Conservation (phyloP, 2,329 filamentous ascomycete genomes). For the Epichloe hybrida region DNA sequence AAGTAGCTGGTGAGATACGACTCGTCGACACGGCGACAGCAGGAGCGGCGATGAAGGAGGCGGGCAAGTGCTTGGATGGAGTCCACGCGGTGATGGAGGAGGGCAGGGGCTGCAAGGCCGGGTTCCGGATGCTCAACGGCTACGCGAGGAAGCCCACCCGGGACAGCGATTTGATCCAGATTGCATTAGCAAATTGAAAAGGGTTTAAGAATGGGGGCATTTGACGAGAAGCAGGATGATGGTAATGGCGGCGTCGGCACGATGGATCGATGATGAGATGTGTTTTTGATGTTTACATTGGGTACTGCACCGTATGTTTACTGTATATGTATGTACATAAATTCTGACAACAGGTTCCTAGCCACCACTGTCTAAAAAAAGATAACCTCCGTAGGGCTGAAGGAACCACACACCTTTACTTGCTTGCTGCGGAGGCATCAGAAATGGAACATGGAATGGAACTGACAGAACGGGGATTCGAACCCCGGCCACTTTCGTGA, state of each 20-base stretch:
- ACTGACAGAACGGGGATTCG: constrained; percentile 13
- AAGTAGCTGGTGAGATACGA: constrained; percentile 50
- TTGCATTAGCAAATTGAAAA: constrained; percentile 16
- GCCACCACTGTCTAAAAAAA: no score
- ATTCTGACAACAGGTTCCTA: not conserved
- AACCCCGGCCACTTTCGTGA: constrained; percentile 15
- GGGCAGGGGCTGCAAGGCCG: constrained; percentile 43
- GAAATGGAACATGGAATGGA: not conserved
- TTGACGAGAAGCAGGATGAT: not conserved
- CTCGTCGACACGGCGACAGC: constrained; percentile 39
- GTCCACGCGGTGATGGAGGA: constrained; percentile 51
- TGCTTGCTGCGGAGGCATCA: no score
- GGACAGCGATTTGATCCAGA: constrained; percentile 24
- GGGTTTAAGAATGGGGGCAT: not conserved
- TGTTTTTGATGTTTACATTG: not conserved
- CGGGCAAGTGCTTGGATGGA: constrained; percentile 45
- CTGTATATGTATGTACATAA: not conserved
- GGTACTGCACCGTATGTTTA: not conserved
- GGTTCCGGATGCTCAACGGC: constrained; percentile 48
- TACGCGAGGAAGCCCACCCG: constrained; percentile 49
- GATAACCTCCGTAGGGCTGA: accelerated
- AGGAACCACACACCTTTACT: no score
- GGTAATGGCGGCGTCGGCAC: not conserved
- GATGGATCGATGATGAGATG: not conserved
- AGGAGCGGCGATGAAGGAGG: constrained; percentile 37